Base-by-base conservation (phyloP, 345 rosid species). In the Trapa incisa region DNA sequence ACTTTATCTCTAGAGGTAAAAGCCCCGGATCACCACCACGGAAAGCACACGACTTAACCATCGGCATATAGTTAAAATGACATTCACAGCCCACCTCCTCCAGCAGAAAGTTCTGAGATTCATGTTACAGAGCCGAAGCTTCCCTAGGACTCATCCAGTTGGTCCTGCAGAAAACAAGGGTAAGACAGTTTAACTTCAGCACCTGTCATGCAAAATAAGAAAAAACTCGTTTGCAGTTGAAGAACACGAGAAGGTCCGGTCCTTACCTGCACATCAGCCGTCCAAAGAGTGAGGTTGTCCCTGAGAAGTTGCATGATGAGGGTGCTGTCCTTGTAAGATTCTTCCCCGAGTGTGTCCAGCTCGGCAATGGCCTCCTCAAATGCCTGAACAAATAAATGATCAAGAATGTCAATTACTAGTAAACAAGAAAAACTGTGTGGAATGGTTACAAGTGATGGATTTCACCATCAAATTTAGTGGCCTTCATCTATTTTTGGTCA, bases 231-330 rank as follows among this genome's bases (percentile, higher is more conserved):
- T 35, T 5, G 9, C 37, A 58, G 63, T 3, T 58, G 15, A 57
- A 29, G 13, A 29, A 29, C 61, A 32, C 16, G 63, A 58, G 15
- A 33, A 5, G 11, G 66, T 54, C 60, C 52, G 22, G 36, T 47
- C 62, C 22, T n/a, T 54, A 87, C 98, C 98, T 88, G 96, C 87
- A 92, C 86, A 52, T 92, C 96, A 22, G 96, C 89, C 50, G 98
- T 92, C 98, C 96, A 90, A 54, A 93, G 80, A 65, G 98, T 93
- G 83, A 89, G 97, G 66, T 93, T 93, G 75, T 93, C 97, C 22
- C 94, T 93, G 67, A 93, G 92, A 76, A 93, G 96, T 80, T 93
- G 94, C 98, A 90, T 93, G 78, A 90, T 93, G 86, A 93, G 79
- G 65, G 94, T 90, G 84, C 91, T 93, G 48, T 90, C 96, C 80